A percentile compares a stretch with the other conserved stretches of the same genome.
Conservation (phyloP, 805 yeast species). For the Ogataea trehalophila region DNA sequence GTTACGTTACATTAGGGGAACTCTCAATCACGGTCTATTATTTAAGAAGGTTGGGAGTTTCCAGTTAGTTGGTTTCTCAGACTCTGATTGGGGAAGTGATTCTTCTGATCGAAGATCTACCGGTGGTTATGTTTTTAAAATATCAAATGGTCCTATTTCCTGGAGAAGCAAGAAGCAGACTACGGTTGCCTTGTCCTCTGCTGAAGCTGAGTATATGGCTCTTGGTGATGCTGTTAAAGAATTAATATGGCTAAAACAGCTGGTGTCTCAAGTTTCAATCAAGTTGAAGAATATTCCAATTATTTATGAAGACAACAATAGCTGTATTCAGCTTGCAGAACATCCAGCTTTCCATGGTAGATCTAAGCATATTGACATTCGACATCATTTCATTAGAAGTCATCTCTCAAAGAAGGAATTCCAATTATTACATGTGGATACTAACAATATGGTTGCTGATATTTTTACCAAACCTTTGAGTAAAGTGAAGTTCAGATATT, state of each 20-base stretch:
- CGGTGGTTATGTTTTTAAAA: conserved; percentile 6
- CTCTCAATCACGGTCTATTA: background rate
- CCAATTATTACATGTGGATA: background rate
- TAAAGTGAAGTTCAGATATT: background rate
- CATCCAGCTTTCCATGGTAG: conserved; percentile 3
- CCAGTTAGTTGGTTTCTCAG: conserved; percentile 5
- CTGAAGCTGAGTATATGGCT: conserved; percentile 15
- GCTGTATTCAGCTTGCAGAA: background rate
- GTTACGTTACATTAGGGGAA: background rate
- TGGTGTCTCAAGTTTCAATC: conserved; percentile 4
- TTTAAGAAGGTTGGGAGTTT: background rate
- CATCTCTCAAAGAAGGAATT: background rate
- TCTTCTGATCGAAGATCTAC: conserved; percentile 8
- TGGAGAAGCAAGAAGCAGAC: conserved; percentile 16
- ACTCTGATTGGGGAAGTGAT: conserved; percentile 14
- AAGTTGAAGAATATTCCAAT: background rate
- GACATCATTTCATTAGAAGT: background rate
- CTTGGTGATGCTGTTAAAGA: conserved; percentile 9
- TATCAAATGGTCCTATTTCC: conserved; percentile 9
- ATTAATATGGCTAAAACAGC: conserved; percentile 5
- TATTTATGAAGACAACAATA: conserved; percentile 4
- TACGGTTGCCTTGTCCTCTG: conserved; percentile 10
- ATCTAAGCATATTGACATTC: conserved; percentile 3
- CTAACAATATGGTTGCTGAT: background rate
- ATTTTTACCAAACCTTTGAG: background rate